Evolutionary conservation across 2,329 filamentous ascomycete species (phyloP).

Genomic region (Cladophialophora bantiana): DNA sequence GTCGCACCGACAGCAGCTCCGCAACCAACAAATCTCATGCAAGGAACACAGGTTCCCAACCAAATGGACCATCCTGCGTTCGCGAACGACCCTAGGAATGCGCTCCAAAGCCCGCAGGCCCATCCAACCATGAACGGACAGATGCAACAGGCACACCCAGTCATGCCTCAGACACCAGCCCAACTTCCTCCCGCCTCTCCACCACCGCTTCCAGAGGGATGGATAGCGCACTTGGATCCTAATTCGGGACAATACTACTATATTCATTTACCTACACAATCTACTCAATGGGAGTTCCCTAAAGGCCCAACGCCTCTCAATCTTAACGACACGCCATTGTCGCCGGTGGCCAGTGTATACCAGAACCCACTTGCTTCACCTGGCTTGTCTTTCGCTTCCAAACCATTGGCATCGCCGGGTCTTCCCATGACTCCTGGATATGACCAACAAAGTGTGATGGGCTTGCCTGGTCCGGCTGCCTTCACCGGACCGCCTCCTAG

Average conservation of each 20-base stretch:
- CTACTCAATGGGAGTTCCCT: conserved; percentile 98
- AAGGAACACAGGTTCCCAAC: conserved; percentile 46
- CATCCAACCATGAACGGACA: conserved; percentile 40
- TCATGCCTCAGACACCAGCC: conserved; percentile 42
- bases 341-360: conserved; percentile 78
- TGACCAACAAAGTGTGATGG: conserved; percentile 79
- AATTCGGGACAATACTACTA: conserved; percentile 99
- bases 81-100: conserved; percentile 76
- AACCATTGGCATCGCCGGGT: conserved; percentile 78
- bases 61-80: conserved; percentile 80
- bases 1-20: conserved; percentile 34
- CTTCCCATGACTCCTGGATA: conserved; percentile 83
- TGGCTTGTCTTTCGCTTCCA: conserved; percentile 65
- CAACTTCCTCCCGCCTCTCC: conserved; percentile 76
- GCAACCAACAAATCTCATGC: conserved; percentile 32
- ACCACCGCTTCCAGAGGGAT: conserved; percentile 92
- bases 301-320: conserved; percentile 92
- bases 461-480: conserved; percentile 77
- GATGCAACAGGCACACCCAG: conserved; percentile 29
- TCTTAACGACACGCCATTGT: conserved; percentile 80
- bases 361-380: conserved; percentile 75
- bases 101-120: conserved; percentile 42
- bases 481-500: conserved; percentile 88
- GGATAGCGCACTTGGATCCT: conserved; percentile 95
- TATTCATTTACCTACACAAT: conserved; percentile 92